These are phyloP conservation scores for Apiotrichum veenhuisii DNA, from an alignment of 1,284 basidiomycete genomes.

Conservation along the genomic window DNA sequence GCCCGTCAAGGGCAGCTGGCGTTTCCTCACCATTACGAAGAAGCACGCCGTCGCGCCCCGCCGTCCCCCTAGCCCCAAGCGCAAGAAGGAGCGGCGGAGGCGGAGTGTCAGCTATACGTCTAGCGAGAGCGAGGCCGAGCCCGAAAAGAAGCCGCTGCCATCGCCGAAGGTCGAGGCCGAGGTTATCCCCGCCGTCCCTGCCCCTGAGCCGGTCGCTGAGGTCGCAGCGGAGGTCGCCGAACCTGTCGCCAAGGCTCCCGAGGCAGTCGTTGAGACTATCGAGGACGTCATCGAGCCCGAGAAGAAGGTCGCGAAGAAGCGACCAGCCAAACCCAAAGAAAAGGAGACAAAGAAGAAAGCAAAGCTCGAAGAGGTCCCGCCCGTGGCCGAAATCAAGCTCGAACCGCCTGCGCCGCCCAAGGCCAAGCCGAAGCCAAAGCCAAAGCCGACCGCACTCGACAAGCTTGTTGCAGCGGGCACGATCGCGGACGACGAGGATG, in stretches of 20 bases:
- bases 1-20: slow-evolving; percentile 22
- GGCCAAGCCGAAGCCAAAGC: slow-evolving; percentile 22
- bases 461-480: slow-evolving; percentile 51
- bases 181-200: background rate
- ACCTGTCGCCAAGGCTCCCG: slow-evolving; percentile 10
- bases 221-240: slow-evolving; percentile 12
- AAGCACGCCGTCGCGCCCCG: slow-evolving; percentile 21
- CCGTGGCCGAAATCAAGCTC: slow-evolving; percentile 33
- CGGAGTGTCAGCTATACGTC: slow-evolving; percentile 21
- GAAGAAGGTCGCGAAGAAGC: slow-evolving; percentile 34
- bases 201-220: background rate
- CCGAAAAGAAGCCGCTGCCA: slow-evolving; percentile 1
- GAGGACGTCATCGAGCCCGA: slow-evolving; percentile 21
- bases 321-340: slow-evolving; percentile 19
- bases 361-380: slow-evolving; percentile 11
- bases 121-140: slow-evolving; percentile 21
- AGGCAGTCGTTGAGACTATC: background rate
- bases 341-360: slow-evolving; percentile 13
- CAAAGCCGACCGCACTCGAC: slow-evolving; percentile 27
- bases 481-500: slow-evolving; percentile 85
- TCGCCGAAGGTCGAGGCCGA: background rate
- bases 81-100: slow-evolving; percentile 12
- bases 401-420: slow-evolving; percentile 11
- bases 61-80: slow-evolving; percentile 15
- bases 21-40: slow-evolving; percentile 39